Evolutionary conservation across 371 early-diverging fungal species (phyloP), one percentile per base, ranked within the genome.

Genomic region (Spiromyces aspiralis): DNA sequence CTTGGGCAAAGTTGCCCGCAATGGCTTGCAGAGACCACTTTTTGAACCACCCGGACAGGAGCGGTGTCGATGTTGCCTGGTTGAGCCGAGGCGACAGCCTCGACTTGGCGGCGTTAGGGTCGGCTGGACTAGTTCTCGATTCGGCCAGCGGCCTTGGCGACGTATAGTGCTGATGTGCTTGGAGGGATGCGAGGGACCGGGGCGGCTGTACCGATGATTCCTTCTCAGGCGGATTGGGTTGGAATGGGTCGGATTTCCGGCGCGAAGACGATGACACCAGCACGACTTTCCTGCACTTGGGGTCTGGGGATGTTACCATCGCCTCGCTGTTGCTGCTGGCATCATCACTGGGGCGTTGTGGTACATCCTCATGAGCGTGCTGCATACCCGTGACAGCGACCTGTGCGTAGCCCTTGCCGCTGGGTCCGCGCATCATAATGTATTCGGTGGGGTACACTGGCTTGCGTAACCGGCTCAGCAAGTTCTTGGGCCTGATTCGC

Each of bases 351-450:
- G 49, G 28, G 53, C 57, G 25, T 47, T 48, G 44, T 51, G 59
- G 25, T 59, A 52, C 12, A 56, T 49, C 53, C 44, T 56, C 56
- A 28, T 55, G 59, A 20, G 51, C 43, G 25, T 43, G 57, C 28
- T 54, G 50, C n/a, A 61, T 47, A 19, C 60, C 66, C 0, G 67
- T 61, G 43, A 70, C 60, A 6, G 75, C 69, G 22, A 86, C 87
- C 69, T 84, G 87, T 27, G 84, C 83, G 57, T 83, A 81, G 3
- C 87, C 87, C 67, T 80, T 82, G n/a, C 83, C 85, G 25, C 79
- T 75, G 6, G 87, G 87, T 4, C 86, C 87, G 22, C 87, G 74
- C 87, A 87, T 87, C 81, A 84, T 81, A 24, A 87, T 74, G 67
- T 82, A 85, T 56, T 87, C 84, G 13, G 80, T 83, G 6, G 80